Base-by-base conservation (phyloP, 176 grass and related monocot genomes). In the Themeda triandra region DNA sequence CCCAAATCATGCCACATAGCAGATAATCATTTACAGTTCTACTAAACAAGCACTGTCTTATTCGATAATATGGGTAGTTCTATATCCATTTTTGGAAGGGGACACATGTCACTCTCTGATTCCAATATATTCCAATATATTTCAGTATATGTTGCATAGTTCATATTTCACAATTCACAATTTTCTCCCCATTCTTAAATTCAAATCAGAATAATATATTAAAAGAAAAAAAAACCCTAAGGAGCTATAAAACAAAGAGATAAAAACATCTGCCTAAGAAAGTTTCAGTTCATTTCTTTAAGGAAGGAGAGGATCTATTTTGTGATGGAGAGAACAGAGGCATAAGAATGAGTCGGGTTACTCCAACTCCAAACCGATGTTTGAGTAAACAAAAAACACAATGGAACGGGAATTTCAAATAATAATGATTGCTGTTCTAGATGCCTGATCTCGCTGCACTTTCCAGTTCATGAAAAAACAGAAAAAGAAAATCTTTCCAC, bases 11-110 rank as follows among this genome's bases (percentile, higher is more conserved):
- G 73, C 1, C 3, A 40, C 28, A 24, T n/a, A 64, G 39, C 2
- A 81, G 27, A 69, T 41, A 21, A 29, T 29, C 71, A 37, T 69
- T 82, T 21, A 44, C 21, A 54, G 4, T 63, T 63, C 30, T 83
- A 71, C 53, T 56, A 83, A 81, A 39, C 31, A 81, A 45, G 25
- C 78, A 81, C 13, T 80, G 41, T 64, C 63, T 65, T 66, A 18
- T 68, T 53, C 17, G 13, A 13, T 65, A 60, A 42, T 63, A 42
- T 71, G 23, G n/a, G 23, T 15, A 15, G 2, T 27, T 41, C 75
- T 63, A 30, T 53, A 35, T 6, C 14, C 23, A 63, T 63, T 77
- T 30, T 58, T 24, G 19, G n/a, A 58, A 30, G 4, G n/a, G 49
- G 33, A 37, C 32, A 39, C 28, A 31, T 64, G 33, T 63, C 40